Base-by-base conservation (phyloP, 345 rosid species). In the Hibiscus syriacus region DNA sequence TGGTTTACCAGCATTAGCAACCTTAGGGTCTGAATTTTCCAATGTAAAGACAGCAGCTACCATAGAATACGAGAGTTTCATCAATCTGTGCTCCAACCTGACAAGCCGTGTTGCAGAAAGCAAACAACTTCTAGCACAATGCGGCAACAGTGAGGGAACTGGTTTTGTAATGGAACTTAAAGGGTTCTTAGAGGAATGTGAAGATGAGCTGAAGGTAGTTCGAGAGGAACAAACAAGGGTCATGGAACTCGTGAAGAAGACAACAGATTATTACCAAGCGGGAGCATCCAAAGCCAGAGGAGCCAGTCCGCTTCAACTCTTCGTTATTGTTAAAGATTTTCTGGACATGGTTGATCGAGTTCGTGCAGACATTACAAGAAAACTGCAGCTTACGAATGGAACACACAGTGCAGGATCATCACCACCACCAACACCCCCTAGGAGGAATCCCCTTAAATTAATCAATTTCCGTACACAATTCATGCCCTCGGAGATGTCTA, bases 271-370 rank as follows among this genome's bases (percentile, higher is more conserved):
- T 77, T 90, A 90, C 70, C 98, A 88, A 75, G 83, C 86, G 59
- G 97, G 86, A 71, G 80, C 75, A 17, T 71, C 83, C 17, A 81
- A 79, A 20, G 85, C 74, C 8, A 78, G 59, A 62, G 82, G 74
- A 52, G 69, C 63, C 16, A 60, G 65, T 36, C 87, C 72, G 30
- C 79, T 87, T 67, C 92, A 87, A 50, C 67, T 90, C 60, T 93
- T 93, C 73, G 81, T 79, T 25, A 84, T 86, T 9, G 88, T 93
- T 19, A 90, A 83, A 57, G 89, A 85, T 79, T 93, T 93, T 79
- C 86, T 90, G 17, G 88, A 76, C 7, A 90, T 88, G 90, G 97
- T 90, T 57, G 93, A 92, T 71, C 81, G 71, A 74, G 92, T 86
- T 5, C 80, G 86, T 3, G 48, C 52, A n/a, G 86, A 93, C 75